phyloP scores from a whole-genome alignment of 78 protist species.

The slime mould (Dictyostelium discoideum) region dicty_2.7 NC_007089.4:5821001-5821500 shows the following conservation, averaged over 20 bases:
- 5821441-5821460: conserved; percentile 5
- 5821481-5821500: background rate
- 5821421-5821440: background rate
- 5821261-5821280: conserved; percentile 20
- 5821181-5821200: conserved; percentile 11
- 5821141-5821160: conserved; percentile 49
- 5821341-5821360: conserved; percentile 38
- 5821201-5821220: conserved; percentile 23
- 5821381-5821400: conserved; percentile 28
- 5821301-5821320: background rate
- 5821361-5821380: conserved; percentile 15
- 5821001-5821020: conserved; percentile 55
- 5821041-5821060: conserved; percentile 81
- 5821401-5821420: conserved; percentile 22
- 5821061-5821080: conserved; percentile 79
- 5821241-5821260: conserved; percentile 42
- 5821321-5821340: conserved; percentile 18
- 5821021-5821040: conserved; percentile 71
- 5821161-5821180: conserved; percentile 65
- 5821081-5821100: conserved; percentile 12
- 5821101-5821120: conserved; percentile 11
- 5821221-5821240: conserved; percentile 40
- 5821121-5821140: conserved; percentile 33
- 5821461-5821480: conserved; percentile 13
- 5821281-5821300: conserved; percentile 1